Conservation (phyloP, 176 grass and related monocot species). For the Carex littledalei region DNA sequence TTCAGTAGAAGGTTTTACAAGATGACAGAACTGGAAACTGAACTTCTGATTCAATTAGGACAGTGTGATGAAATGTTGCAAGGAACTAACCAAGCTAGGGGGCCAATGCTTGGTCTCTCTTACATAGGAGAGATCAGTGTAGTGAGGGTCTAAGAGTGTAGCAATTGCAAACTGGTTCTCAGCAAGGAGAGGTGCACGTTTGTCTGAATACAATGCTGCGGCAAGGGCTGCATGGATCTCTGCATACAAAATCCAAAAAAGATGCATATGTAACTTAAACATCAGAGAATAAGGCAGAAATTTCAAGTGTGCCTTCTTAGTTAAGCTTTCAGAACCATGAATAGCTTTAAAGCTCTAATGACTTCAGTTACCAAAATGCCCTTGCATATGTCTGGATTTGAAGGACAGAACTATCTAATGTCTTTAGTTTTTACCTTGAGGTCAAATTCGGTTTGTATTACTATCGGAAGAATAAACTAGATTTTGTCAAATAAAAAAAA, state of each 20-base stretch:
- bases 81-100: slow-evolving; percentile 66
- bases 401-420: not conserved
- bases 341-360: not conserved
- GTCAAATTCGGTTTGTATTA: not conserved
- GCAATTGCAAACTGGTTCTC: slow-evolving; percentile 97
- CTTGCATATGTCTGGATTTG: not conserved
- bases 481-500: not conserved
- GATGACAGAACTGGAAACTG: not conserved
- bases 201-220: slow-evolving; percentile 87
- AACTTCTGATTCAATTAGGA: slow-evolving; percentile 27
- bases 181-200: slow-evolving; percentile 71
- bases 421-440: not conserved
- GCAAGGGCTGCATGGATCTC: slow-evolving; percentile 96
- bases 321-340: not conserved
- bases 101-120: slow-evolving; percentile 95
- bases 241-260: slow-evolving; percentile 11
- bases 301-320: not conserved
- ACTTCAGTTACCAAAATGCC: not conserved
- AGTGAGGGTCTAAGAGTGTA: slow-evolving; percentile 91
- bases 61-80: slow-evolving; percentile 75
- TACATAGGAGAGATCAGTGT: slow-evolving; percentile 86
- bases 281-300: not conserved
- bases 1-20: not conserved
- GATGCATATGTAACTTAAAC: not conserved
- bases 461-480: not conserved